Evolutionary conservation across 768 basidiomycete genomes (phyloP).

Genomic region (Pleurotus cornucopiae): DNA sequence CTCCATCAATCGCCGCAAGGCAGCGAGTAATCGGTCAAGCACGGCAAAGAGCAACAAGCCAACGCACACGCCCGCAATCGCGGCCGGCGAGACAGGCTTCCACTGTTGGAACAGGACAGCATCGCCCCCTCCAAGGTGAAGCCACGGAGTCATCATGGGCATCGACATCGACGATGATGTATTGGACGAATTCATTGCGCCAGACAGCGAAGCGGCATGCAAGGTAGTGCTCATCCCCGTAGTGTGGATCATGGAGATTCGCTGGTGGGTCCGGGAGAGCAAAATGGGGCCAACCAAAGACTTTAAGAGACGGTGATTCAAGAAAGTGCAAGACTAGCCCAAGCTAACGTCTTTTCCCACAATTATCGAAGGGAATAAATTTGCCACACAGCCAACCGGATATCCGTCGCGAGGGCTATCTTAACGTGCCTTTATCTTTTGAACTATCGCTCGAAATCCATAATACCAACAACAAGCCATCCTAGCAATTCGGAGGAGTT

Average conservation of each 20-base stretch:
- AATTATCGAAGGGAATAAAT: too few relatives aligned
- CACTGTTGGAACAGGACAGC: conserved; percentile 62
- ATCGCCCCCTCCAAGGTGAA: conserved; percentile 68
- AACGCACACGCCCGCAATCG: conserved; percentile 72
- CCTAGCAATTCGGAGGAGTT: neutral
- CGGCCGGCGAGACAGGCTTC: conserved; percentile 63
- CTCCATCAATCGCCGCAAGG: conserved; percentile 48
- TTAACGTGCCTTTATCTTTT: too few relatives aligned
- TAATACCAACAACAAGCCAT: too few relatives aligned
- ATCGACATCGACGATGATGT: conserved; percentile 6
- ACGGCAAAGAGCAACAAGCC: conserved; percentile 63
- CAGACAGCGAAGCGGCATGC: neutral
- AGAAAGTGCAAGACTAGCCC: too few relatives aligned
- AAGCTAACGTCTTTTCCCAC: too few relatives aligned
- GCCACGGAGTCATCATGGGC: conserved; percentile 56
- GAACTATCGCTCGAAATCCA: too few relatives aligned
- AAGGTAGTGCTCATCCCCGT: neutral
- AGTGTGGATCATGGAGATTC: neutral
- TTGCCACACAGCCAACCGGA: too few relatives aligned
- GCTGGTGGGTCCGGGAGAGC: neutral
- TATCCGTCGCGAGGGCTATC: too few relatives aligned
- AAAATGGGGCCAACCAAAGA: neutral
- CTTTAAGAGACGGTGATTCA: neutral
- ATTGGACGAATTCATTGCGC: conserved; percentile 3
- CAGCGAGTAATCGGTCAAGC: conserved; percentile 65